Conservation (phyloP, 164 flowering plant species). For the Cinnamomum micranthum region DNA sequence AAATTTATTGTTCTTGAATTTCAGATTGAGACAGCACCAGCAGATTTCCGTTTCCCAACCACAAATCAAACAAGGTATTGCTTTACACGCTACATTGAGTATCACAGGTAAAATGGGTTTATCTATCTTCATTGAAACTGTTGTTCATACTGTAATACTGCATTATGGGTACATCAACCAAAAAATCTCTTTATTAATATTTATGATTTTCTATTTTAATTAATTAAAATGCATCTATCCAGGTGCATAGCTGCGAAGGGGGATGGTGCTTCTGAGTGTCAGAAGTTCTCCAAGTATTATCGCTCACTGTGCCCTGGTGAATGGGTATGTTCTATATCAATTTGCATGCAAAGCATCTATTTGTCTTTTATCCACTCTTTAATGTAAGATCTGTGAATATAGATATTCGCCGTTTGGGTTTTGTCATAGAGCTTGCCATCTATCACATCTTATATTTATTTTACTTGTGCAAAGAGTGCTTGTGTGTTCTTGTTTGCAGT, state of each 20-base stretch:
- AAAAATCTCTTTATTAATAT: not conserved
- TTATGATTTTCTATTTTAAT: not conserved
- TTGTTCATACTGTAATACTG: not conserved
- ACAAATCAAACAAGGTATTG: conserved; percentile 97
- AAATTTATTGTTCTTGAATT: conserved; percentile 8
- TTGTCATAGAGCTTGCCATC: no score
- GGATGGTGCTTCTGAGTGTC: conserved; percentile 87
- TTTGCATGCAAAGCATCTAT: not conserved
- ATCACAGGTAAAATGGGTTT: conserved; percentile 60
- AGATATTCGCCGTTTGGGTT: no score
- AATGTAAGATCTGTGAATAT: no score
- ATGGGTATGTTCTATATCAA: conserved; percentile 64
- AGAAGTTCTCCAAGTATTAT: conserved; percentile 86
- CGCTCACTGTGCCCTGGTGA: conserved; percentile 96
- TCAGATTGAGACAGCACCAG: conserved; percentile 98
- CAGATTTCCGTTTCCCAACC: conserved; percentile 93
- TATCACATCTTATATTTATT: no score
- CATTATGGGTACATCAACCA: not conserved
- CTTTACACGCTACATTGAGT: conserved; percentile 92
- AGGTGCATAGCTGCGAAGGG: conserved; percentile 94
- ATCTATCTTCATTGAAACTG: not conserved
- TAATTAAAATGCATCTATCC: not conserved
- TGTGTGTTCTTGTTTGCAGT: no score
- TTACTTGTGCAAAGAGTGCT: no score
- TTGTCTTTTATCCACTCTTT: not conserved